Evolutionary conservation across 345 rosid genomes (phyloP), one percentile per base, ranked within the genome.

Genomic region (Rhodamnia argentea): DNA sequence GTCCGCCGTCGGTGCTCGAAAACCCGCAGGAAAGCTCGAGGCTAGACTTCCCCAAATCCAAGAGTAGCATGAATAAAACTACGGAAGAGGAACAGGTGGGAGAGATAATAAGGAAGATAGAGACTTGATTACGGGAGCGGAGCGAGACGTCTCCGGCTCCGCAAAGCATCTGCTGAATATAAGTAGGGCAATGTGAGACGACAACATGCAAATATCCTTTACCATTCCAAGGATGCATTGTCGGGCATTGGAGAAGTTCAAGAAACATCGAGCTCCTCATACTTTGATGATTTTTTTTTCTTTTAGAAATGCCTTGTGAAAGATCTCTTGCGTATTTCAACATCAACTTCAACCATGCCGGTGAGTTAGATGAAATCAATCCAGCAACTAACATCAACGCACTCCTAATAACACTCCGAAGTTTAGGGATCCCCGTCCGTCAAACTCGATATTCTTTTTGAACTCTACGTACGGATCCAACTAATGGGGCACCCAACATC

Each of bases 1-100:
- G 87, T 20, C 44, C 60, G 9, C 44, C 84, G 47, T 94, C 95
- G 4, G 95, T 44, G 40, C 3, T 37, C 40, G 40, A 37, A 37
- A 37, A 37, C 40, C 2, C 40, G 3, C 3, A 37, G 40, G 40
- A 3, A 37, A 37, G 40, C 40, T 37, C 3, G 40, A 37, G 40
- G 40, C 40, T 37, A 37, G 40, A 37, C 40, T 37, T 37, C 40
- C 40, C 3, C 3, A 3, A 37, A 3, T 37, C 40, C 40, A 3
- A 37, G 40, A 37, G 40, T 37, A 37, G 40, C 40, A 37, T 37
- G 40, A 37, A 37, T 37, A 59, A 59, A 59, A 59, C 70, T 59
- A 0, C 70, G 5, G 22, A 29, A 62, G 18, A 62, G 75, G 40
- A 62, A 62, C 32, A 62, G 32, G 22, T 22, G 0, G 0, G 75